Evolutionary conservation across 1,284 basidiomycete species (phyloP).

Genomic region (Violaceomyces palustris): DNA sequence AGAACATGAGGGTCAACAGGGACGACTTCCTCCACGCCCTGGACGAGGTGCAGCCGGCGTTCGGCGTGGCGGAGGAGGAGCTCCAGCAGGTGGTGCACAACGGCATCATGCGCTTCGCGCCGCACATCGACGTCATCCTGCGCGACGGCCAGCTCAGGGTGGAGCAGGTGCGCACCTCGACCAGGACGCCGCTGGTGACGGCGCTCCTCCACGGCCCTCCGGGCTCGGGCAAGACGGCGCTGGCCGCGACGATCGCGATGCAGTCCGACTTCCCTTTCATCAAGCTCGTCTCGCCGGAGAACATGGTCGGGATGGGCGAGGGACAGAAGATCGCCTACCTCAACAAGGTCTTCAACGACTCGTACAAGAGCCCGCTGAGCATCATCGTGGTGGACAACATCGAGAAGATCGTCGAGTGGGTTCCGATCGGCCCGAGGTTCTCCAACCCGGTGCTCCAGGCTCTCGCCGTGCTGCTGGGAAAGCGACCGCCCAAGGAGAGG

Average conservation of each 20-base stretch:
- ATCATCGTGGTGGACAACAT: constrained; percentile 84
- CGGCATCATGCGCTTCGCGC: constrained; percentile 87
- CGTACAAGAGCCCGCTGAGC: constrained; percentile 93
- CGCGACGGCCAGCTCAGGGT: constrained; percentile 87
- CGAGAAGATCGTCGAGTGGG: constrained; percentile 62
- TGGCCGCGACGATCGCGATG: constrained; percentile 91
- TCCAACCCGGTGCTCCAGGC: constrained; percentile 91
- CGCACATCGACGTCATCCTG: constrained; percentile 67
- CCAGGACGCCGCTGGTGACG: constrained; percentile 85
- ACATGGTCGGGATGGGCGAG: constrained; percentile 93
- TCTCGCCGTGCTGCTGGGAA: constrained; percentile 79
- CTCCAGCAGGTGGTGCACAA: constrained; percentile 89
- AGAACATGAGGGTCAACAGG: constrained; percentile 82
- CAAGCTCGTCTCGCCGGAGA: constrained; percentile 92
- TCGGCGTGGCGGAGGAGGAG: constrained; percentile 97
- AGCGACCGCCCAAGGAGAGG: constrained; percentile 90
- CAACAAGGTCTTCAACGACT: constrained; percentile 89
- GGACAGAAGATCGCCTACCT: constrained; percentile 85
- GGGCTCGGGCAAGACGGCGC: constrained; percentile 88
- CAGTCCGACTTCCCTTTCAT: constrained; percentile 93
- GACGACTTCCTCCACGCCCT: constrained; percentile 85
- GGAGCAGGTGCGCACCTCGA: constrained; percentile 86
- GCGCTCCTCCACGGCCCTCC: constrained; percentile 81
- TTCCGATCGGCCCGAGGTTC: constrained; percentile 94
- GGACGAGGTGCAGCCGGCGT: constrained; percentile 92